Conservation (phyloP, 371 early-diverging fungal genomes). For the Rhizopus stolonifer region DNA sequence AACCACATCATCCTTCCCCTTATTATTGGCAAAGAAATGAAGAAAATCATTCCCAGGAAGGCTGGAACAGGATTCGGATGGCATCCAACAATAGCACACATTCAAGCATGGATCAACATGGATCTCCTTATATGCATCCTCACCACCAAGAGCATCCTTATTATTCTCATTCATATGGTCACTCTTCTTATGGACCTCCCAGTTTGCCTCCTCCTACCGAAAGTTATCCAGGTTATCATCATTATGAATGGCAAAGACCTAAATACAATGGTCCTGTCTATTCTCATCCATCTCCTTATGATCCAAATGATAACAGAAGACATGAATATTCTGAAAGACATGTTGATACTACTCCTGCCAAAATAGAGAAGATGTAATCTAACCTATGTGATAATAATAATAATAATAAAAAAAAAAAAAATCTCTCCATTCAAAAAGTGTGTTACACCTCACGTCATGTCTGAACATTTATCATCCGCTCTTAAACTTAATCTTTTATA, state of each 20-base stretch:
- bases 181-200: conserved; percentile 9
- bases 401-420: too few relatives aligned
- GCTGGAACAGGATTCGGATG: conserved; percentile 25
- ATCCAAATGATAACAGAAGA: conserved; percentile 6
- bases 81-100: conserved; percentile 17
- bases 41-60: conserved; percentile 1
- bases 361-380: not conserved
- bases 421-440: too few relatives aligned
- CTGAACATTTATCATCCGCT: too few relatives aligned
- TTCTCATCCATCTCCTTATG: conserved; percentile 5
- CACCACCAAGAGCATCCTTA: conserved; percentile 14
- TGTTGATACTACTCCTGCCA: too few relatives aligned
- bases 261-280: not conserved
- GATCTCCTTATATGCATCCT: conserved; percentile 23
- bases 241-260: conserved; percentile 12
- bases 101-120: conserved; percentile 21
- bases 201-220: too few relatives aligned
- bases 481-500: too few relatives aligned
- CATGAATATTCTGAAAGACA: conserved; percentile 8
- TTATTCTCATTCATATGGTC: conserved; percentile 12
- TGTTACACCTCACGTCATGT: too few relatives aligned
- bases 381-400: too few relatives aligned
- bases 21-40: conserved; percentile 25
- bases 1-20: conserved; percentile 9
- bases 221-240: conserved; percentile 1